Conservation (phyloP, 805 yeast genomes). For the Candida insectalens region DNA sequence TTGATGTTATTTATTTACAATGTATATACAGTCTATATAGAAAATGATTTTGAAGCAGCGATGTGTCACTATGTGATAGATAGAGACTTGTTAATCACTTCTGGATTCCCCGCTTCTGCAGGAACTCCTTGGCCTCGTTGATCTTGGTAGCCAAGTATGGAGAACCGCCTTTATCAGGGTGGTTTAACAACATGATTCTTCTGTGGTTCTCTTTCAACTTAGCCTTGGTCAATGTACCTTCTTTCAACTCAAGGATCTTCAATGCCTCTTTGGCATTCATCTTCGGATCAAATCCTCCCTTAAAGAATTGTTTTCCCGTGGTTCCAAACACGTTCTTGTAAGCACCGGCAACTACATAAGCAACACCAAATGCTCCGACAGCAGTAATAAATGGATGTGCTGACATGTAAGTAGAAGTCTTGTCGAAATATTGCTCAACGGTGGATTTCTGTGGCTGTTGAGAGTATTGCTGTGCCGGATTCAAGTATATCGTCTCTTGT, state of each 20-base stretch:
- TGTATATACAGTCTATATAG: not conserved
- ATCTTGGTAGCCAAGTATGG: slow-evolving; percentile 84
- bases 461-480: slow-evolving; percentile 16
- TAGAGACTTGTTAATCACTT: no score
- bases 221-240: slow-evolving; percentile 49
- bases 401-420: slow-evolving; percentile 47
- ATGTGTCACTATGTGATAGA: no score
- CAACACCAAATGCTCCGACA: slow-evolving; percentile 55
- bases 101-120: slow-evolving; percentile 52
- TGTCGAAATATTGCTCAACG: slow-evolving; percentile 58
- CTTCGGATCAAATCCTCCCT: slow-evolving; percentile 89
- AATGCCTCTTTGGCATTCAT: slow-evolving; percentile 87
- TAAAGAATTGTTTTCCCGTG: slow-evolving; percentile 51
- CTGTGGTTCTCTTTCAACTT: slow-evolving; percentile 74
- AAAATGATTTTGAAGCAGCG: not conserved
- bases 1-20: not conserved
- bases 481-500: slow-evolving; percentile 8
- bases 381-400: slow-evolving; percentile 72
- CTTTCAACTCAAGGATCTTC: slow-evolving; percentile 69
- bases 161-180: slow-evolving; percentile 93
- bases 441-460: slow-evolving; percentile 24
- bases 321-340: slow-evolving; percentile 64
- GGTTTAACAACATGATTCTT: slow-evolving; percentile 77
- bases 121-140: slow-evolving; percentile 81
- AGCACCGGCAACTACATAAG: slow-evolving; percentile 57